Evolutionary conservation across 163 green algal genomes (phyloP).

Genomic region (Coccomyxa subellipsoidea): DNA sequence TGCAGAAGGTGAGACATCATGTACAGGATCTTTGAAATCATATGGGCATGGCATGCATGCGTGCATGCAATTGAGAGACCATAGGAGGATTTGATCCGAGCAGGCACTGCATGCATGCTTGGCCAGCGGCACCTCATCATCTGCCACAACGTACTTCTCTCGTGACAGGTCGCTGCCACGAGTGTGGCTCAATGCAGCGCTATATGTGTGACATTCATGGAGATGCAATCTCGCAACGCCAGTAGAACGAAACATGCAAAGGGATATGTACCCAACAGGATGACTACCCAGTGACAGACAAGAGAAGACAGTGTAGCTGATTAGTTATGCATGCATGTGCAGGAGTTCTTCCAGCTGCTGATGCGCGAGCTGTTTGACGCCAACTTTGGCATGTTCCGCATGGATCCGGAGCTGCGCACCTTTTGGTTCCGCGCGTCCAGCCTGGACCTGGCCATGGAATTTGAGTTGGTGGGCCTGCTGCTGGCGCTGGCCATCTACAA

Average conservation of each 20-base stretch:
- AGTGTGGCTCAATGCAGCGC: no score
- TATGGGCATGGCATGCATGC: not conserved
- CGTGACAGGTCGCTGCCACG: no score
- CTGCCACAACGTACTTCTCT: no score
- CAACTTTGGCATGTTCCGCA: constrained; percentile 10
- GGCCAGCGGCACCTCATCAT: no score
- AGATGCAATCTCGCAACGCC: no score
- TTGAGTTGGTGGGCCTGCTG: constrained; percentile 57
- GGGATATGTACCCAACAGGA: no score
- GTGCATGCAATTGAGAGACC: not conserved
- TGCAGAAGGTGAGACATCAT: constrained; percentile 29
- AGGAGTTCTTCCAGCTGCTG: constrained; percentile 81
- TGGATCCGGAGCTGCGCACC: constrained; percentile 52
- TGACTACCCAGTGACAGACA: no score
- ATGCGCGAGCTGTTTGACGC: constrained; percentile 53
- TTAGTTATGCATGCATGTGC: not conserved
- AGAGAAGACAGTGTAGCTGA: no score
- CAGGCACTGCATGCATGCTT: no score
- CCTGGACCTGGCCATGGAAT: constrained; percentile 38
- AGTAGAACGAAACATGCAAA: no score
- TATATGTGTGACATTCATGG: no score
- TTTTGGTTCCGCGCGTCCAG: constrained; percentile 63
- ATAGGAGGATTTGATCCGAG: no score
- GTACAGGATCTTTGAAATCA: not conserved
- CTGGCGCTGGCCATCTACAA: constrained; percentile 89